Percentiles rank a stretch among this genome's conserved stretches.
Evolutionary conservation across 495 filamentous ascomycete genomes (phyloP).

Genomic region (Penicillium egyptiacum): DNA sequence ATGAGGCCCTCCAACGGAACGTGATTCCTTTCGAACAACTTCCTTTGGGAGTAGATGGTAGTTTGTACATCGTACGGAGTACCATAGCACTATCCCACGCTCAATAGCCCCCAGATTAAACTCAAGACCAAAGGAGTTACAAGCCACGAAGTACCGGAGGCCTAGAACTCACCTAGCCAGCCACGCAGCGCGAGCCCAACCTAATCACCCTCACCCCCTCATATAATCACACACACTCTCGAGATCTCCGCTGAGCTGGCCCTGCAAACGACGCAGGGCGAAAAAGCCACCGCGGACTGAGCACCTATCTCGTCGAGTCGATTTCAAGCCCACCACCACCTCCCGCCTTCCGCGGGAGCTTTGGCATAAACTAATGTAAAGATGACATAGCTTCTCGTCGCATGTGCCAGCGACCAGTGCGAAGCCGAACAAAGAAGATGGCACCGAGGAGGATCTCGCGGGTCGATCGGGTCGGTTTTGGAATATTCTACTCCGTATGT

Average conservation of each 20-base stretch:
- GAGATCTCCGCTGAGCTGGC: conserved; percentile 10
- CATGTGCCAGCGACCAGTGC: conserved; percentile 33
- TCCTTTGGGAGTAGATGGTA: not conserved
- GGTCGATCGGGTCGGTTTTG: not conserved
- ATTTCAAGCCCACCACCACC: conserved; percentile 20
- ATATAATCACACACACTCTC: not conserved
- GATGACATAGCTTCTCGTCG: conserved; percentile 20
- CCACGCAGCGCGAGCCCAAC: not conserved
- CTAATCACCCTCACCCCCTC: not conserved
- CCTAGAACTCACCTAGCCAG: conserved; percentile 3
- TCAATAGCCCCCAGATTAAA: not conserved
- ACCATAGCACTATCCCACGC: not conserved
- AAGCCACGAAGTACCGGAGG: not conserved
- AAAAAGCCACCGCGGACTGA: conserved; percentile 21
- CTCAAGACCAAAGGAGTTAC: not conserved
- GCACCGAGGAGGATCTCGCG: not conserved
- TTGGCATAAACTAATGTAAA: conserved; percentile 27
- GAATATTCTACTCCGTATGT: too few relatives aligned
- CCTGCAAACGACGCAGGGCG: conserved; percentile 5
- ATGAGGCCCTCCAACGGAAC: conserved; percentile 14
- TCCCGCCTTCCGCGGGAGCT: conserved; percentile 15
- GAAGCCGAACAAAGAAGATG: not conserved
- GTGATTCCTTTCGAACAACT: not conserved
- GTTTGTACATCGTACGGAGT: not conserved
- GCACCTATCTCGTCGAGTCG: conserved; percentile 29